These are phyloP conservation scores for Rhodotorula sphaerocarpa DNA, from an alignment of 768 basidiomycete genomes.

Conservation along the genomic window DNA sequence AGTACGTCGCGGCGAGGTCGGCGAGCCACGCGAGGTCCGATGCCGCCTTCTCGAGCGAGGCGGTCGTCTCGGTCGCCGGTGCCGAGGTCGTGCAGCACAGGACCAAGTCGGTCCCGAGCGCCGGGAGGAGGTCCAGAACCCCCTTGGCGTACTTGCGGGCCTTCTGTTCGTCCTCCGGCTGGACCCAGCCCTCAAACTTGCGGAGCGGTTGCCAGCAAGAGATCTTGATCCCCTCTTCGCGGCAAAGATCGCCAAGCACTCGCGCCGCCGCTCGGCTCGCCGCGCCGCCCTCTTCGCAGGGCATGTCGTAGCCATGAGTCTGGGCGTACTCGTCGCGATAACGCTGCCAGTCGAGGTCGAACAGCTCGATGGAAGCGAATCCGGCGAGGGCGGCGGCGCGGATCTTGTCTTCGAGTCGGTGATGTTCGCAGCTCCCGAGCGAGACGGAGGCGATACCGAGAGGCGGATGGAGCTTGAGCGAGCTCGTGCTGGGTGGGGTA, in stretches of 20 bases:
- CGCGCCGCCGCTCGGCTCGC: slow-evolving; percentile 39
- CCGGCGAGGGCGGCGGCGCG: slow-evolving; percentile 34
- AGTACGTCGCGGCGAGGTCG: slow-evolving; percentile 41
- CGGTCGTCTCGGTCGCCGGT: slow-evolving; percentile 35
- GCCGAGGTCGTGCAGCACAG: slow-evolving; percentile 45
- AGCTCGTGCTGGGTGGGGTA: too few relatives aligned
- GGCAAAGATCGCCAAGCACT: slow-evolving; percentile 29
- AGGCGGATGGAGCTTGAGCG: neutral
- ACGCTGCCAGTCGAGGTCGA: slow-evolving; percentile 44
- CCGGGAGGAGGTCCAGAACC: slow-evolving; percentile 42
- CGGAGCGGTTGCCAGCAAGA: slow-evolving; percentile 45
- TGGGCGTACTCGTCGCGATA: slow-evolving; percentile 39
- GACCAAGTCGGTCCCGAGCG: slow-evolving; percentile 42
- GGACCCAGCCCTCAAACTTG: slow-evolving; percentile 45
- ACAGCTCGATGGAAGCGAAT: slow-evolving; percentile 40
- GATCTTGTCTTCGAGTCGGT: slow-evolving; percentile 43
- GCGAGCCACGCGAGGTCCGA: slow-evolving; percentile 43
- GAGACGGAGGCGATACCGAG: slow-evolving; percentile 37
- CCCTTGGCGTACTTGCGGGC: slow-evolving; percentile 42
- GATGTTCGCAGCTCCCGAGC: slow-evolving; percentile 37
- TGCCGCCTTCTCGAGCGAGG: slow-evolving; percentile 34
- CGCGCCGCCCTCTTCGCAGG: slow-evolving; percentile 34
- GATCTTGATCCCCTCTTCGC: slow-evolving; percentile 37
- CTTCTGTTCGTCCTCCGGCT: slow-evolving; percentile 37
- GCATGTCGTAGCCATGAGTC: slow-evolving; percentile 36